A percentile compares a stretch with the other conserved stretches of the same genome.
phyloP scores from a whole-genome alignment of 192 early-diverging fungal genomes.

The Obelidium mucronatum region DNA sequence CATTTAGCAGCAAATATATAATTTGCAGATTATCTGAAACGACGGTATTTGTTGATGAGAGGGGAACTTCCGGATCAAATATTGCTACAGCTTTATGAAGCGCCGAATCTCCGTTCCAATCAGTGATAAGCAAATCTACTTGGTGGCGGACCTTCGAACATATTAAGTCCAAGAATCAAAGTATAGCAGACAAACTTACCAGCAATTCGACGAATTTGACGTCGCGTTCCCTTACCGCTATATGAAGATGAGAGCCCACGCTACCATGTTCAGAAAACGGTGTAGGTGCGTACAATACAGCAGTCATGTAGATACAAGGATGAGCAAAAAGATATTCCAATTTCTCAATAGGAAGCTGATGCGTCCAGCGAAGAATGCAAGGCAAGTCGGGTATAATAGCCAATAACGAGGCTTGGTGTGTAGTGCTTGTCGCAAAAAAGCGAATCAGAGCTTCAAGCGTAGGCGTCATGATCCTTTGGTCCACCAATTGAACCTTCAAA shows the following conservation, averaged over 20 bases:
- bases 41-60: too few species aligned
- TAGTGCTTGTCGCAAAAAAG: neutral
- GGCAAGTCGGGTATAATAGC: neutral
- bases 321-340: too few species aligned
- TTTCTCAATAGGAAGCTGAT: neutral
- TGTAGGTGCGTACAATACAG: too few species aligned
- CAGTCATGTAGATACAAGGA: too few species aligned
- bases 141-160: too few species aligned
- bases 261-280: too few species aligned
- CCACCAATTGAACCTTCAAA: neutral
- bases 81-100: neutral
- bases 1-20: too few species aligned
- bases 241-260: neutral
- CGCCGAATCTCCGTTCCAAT: neutral
- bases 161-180: too few species aligned
- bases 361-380: neutral
- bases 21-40: too few species aligned
- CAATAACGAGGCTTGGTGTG: neutral
- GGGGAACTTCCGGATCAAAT: neutral
- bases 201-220: neutral
- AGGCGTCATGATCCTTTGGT: neutral
- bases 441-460: neutral
- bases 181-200: too few species aligned
- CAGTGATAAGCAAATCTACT: neutral
- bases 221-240: neutral